These are phyloP conservation scores for Glycyrrhiza uralensis DNA, from an alignment of 306 rosid genomes.

Conservation along the genomic window DNA sequence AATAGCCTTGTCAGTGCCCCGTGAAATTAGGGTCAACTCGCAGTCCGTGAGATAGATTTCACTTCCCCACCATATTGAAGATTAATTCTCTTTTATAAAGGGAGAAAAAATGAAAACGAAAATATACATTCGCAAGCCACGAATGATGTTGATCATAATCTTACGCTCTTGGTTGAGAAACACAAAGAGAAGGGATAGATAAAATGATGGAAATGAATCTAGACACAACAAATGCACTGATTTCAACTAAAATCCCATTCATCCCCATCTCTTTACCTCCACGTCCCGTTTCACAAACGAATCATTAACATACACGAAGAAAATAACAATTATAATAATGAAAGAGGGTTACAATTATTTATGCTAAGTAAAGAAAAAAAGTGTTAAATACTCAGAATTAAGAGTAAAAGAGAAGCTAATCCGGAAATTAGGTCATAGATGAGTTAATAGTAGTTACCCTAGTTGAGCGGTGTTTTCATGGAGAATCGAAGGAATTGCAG, in stretches of 20 bases:
- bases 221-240: conserved; percentile 18
- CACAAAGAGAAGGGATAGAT: not conserved
- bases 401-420: not conserved
- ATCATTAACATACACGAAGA: not conserved
- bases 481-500: not conserved
- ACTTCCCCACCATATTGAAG: not conserved
- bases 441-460: conserved; percentile 35
- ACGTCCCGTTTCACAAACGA: not conserved
- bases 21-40: not conserved
- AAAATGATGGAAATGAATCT: conserved; percentile 22
- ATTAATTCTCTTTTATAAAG: not conserved
- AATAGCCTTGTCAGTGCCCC: not conserved
- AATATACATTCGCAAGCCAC: not conserved
- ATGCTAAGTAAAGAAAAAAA: not conserved
- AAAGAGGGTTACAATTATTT: not conserved
- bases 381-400: not conserved
- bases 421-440: not conserved
- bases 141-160: not conserved
- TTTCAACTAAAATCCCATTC: conserved; percentile 8
- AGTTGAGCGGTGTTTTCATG: not conserved
- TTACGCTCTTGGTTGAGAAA: not conserved
- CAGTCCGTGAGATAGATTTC: not conserved
- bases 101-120: not conserved
- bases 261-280: not conserved
- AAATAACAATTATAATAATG: not conserved